A percentile compares a stretch with the other conserved stretches of the same genome.
These are phyloP conservation scores for Euptelea pleiosperma DNA, from an alignment of 164 flowering plant species.

Conservation along the genomic window DNA sequence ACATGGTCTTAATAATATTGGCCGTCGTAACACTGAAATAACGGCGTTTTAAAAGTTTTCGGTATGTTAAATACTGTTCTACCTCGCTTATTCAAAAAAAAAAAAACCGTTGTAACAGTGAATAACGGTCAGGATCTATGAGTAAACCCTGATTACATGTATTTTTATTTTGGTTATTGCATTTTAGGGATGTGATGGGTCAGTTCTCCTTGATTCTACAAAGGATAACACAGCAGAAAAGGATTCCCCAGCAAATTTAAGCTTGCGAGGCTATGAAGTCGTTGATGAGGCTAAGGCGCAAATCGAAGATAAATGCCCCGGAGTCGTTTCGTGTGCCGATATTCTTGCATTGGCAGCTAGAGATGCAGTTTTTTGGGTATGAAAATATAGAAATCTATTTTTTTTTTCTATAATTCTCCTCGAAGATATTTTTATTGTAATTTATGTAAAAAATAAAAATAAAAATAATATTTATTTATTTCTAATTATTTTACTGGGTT, in stretches of 20 bases:
- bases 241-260: slow-evolving; percentile 80
- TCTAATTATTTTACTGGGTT: too few relatives aligned
- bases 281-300: slow-evolving; percentile 61
- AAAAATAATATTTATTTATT: too few relatives aligned
- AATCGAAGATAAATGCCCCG: slow-evolving; percentile 69
- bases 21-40: too few relatives aligned
- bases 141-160: background rate
- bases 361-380: slow-evolving; percentile 75
- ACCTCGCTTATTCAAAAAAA: too few relatives aligned
- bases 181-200: slow-evolving; percentile 87
- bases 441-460: too few relatives aligned
- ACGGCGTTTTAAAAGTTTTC: too few relatives aligned
- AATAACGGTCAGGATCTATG: background rate
- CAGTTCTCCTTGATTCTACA: slow-evolving; percentile 73
- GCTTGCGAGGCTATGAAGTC: slow-evolving; percentile 71
- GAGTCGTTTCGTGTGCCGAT: slow-evolving; percentile 88
- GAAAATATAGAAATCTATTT: background rate
- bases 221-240: slow-evolving; percentile 75
- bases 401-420: too few relatives aligned
- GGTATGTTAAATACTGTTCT: too few relatives aligned
- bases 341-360: slow-evolving; percentile 86
- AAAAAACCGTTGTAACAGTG: background rate
- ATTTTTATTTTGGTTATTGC: background rate
- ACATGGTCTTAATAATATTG: too few relatives aligned
- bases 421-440: too few relatives aligned